Conservation (phyloP, 2,329 filamentous ascomycete genomes). For the Aspergillus niger region DNA sequence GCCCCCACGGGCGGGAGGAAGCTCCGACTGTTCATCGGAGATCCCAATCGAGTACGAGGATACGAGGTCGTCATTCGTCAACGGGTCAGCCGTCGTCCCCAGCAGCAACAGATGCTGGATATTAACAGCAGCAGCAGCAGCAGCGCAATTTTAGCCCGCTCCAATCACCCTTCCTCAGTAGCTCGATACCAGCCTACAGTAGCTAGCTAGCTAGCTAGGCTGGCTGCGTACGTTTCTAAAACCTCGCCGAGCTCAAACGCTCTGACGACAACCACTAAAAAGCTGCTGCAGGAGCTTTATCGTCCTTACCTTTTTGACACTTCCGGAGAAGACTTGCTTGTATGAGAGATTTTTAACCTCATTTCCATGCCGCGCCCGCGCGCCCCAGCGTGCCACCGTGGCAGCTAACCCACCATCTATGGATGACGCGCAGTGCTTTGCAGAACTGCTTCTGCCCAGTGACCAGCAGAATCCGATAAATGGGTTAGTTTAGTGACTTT, state of each 20-base stretch:
- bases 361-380: not conserved
- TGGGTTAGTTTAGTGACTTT: not conserved
- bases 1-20: constrained; percentile 6
- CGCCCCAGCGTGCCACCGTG: not conserved
- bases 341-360: not conserved
- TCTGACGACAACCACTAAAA: not conserved
- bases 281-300: not conserved
- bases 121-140: not conserved
- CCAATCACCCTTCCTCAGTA: no score
- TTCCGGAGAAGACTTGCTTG: not conserved
- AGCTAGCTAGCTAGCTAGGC: no score
- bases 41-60: not conserved
- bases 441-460: no score
- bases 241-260: not conserved
- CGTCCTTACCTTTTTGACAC: not conserved
- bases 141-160: no score
- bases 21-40: constrained; percentile 5
- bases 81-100: constrained; percentile 3
- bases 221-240: no score
- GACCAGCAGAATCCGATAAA: not conserved
- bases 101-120: constrained; percentile 1
- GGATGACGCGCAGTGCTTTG: not conserved
- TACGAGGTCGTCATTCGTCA: not conserved
- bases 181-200: no score
- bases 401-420: no score